phyloP scores from a whole-genome alignment of 345 rosid species.

The Eucalyptus polyanthemos region DNA sequence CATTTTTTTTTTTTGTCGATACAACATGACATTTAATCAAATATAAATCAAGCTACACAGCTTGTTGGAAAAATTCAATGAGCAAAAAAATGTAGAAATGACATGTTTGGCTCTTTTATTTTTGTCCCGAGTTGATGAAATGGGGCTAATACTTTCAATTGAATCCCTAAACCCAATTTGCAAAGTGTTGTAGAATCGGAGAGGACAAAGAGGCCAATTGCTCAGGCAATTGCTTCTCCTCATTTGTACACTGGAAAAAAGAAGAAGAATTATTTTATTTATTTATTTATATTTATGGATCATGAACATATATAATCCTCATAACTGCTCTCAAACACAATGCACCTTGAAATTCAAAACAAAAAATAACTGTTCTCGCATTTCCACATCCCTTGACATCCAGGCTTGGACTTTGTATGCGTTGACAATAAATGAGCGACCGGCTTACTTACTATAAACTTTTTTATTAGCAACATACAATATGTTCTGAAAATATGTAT shows the following conservation, averaged over 20 bases:
- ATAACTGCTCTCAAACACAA: background rate
- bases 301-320: no score
- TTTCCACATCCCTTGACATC: background rate
- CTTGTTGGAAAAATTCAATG: background rate
- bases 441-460: background rate
- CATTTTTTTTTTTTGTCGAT: fast-evolving
- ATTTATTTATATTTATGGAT: fast-evolving
- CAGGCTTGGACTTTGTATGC: background rate
- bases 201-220: background rate
- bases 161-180: background rate
- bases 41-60: fast-evolving
- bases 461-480: background rate
- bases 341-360: background rate
- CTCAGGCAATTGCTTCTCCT: background rate
- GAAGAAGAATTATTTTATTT: no score
- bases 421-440: background rate
- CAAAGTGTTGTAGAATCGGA: background rate
- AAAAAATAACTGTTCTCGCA: background rate
- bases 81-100: background rate
- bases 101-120: fast-evolving
- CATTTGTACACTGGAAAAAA: background rate
- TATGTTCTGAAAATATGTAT: background rate
- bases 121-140: background rate
- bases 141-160: background rate
- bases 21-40: background rate